Conservation (phyloP, 2,329 filamentous ascomycete genomes). For the Fusarium albidum region DNA sequence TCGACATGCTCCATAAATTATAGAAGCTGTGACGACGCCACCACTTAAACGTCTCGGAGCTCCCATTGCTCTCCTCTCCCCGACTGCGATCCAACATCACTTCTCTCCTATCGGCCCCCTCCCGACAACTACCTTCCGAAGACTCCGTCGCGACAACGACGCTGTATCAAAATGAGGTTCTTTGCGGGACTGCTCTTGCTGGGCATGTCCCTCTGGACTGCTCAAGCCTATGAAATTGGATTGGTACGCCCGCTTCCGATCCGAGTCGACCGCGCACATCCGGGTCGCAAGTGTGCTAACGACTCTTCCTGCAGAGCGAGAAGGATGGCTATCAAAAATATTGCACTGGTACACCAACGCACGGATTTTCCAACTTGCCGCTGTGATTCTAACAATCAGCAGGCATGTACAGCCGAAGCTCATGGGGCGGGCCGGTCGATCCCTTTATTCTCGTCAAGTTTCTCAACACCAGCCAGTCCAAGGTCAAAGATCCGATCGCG, state of each 20-base stretch:
- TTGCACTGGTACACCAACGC: constrained; percentile 68
- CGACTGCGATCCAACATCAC: constrained; percentile 19
- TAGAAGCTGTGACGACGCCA: constrained; percentile 27
- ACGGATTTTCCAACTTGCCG: not conserved
- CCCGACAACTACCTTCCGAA: constrained; percentile 15
- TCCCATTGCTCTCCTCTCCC: constrained; percentile 15
- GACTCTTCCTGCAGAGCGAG: constrained; percentile 66
- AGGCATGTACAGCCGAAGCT: constrained; percentile 92
- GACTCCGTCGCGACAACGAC: constrained; percentile 15
- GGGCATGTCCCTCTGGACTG: constrained; percentile 63
- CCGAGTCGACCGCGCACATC: constrained; percentile 1
- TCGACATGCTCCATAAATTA: constrained; percentile 36
- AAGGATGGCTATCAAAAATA: constrained; percentile 79
- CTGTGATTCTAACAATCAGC: constrained; percentile 18
- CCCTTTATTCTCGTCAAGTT: constrained; percentile 92
- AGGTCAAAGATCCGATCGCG: constrained; percentile 73
- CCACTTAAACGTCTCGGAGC: constrained; percentile 31
- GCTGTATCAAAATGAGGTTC: constrained; percentile 59
- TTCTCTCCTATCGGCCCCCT: not conserved
- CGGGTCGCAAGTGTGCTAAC: constrained; percentile 32
- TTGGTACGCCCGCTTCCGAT: constrained; percentile 55
- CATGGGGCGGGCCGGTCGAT: constrained; percentile 88
- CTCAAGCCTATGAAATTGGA: constrained; percentile 64
- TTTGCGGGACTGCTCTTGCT: constrained; percentile 60
- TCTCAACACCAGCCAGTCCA: constrained; percentile 63